Conservation (phyloP, 495 filamentous ascomycete species). For the Platismatia glauca region DNA sequence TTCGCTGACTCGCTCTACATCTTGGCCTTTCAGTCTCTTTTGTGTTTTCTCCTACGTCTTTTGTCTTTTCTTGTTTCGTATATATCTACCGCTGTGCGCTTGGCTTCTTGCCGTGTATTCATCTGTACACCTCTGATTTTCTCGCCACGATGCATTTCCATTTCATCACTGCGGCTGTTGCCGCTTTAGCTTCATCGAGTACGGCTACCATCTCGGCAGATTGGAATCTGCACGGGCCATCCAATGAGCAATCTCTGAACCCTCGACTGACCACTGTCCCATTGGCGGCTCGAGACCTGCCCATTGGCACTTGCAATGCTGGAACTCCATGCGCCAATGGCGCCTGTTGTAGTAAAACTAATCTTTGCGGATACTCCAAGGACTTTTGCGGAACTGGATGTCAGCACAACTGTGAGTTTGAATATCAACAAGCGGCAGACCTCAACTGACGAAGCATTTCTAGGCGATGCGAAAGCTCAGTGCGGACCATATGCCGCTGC, state of each 20-base stretch:
- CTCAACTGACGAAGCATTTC: neutral
- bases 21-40: neutral
- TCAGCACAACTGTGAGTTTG: slow-evolving; percentile 27
- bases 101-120: neutral
- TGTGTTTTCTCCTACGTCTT: neutral
- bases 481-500: slow-evolving; percentile 32
- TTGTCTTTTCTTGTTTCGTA: neutral
- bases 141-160: neutral
- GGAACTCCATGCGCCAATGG: slow-evolving; percentile 25
- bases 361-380: slow-evolving; percentile 25
- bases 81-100: neutral
- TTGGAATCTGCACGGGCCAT: neutral
- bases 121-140: neutral
- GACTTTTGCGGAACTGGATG: slow-evolving; percentile 29
- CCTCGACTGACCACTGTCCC: neutral
- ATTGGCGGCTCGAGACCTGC: neutral
- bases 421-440: neutral
- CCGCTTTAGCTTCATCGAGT: neutral
- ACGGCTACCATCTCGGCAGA: neutral
- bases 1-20: neutral
- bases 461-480: slow-evolving; percentile 32
- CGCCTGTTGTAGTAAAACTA: slow-evolving; percentile 24
- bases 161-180: neutral
- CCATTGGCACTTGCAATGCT: slow-evolving; percentile 11
- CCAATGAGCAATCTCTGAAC: neutral